Evolutionary conservation across 441 rosid genomes (phyloP).

Genomic region (Dalechampia spathulata): DNA sequence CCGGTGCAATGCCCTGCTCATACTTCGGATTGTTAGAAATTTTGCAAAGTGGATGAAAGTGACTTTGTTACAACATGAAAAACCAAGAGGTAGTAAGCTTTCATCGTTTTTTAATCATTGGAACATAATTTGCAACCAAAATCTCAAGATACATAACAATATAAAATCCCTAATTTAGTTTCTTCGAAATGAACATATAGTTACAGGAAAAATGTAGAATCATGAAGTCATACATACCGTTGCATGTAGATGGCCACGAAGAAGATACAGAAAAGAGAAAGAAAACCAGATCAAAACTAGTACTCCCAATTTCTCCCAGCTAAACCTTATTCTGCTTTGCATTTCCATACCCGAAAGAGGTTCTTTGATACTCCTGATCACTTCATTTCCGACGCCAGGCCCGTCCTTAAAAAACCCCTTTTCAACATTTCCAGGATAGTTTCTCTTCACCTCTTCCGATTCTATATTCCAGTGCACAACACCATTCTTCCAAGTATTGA

Average conservation of each 20-base stretch:
- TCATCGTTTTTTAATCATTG: too few species aligned
- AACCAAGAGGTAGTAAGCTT: too few species aligned
- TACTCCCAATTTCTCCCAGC: slow-evolving; percentile 63
- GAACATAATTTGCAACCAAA: too few species aligned
- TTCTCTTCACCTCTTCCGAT: slow-evolving; percentile 37
- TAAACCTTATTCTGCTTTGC: slow-evolving; percentile 25
- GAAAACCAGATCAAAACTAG: slow-evolving; percentile 66
- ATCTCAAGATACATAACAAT: too few species aligned
- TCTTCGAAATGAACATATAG: too few species aligned
- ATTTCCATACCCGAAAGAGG: slow-evolving; percentile 37
- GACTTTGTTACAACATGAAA: too few species aligned
- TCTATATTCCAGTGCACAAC: slow-evolving; percentile 54
- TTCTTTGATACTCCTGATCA: slow-evolving; percentile 17
- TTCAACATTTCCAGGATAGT: slow-evolving; percentile 29
- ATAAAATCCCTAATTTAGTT: too few species aligned
- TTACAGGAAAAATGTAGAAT: too few species aligned
- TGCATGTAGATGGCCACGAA: slow-evolving; percentile 62
- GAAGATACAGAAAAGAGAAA: slow-evolving; percentile 53
- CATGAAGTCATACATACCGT: slow-evolving; percentile 39
- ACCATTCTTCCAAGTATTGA: slow-evolving; percentile 64
- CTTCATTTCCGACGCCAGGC: too few species aligned
- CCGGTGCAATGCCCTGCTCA: slow-evolving; percentile 50
- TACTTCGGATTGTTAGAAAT: too few species aligned
- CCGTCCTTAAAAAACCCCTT: too few species aligned
- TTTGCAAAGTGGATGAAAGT: too few species aligned